Evolutionary conservation across 1,284 basidiomycete species (phyloP), one percentile per base, ranked within the genome.

Genomic region (Apiotrichum mycotoxinovorans): DNA sequence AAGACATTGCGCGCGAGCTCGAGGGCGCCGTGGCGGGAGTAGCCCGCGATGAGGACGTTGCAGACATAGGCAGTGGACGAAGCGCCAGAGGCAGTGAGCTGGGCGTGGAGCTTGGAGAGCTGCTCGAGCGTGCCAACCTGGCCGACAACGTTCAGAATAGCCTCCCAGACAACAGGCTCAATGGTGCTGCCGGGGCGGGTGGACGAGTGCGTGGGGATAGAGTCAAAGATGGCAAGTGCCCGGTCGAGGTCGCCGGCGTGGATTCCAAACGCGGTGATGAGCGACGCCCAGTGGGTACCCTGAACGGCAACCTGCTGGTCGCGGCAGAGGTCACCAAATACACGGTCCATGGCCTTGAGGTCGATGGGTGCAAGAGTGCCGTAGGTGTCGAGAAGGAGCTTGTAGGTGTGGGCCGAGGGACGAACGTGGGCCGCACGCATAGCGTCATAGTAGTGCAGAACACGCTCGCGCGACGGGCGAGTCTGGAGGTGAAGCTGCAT

Each of bases 61-160:
- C 88, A 89, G 62, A 98, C 89, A 76, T 98, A 99, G 1, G 96
- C 95, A 0, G 95, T 98, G 83, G 92, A 87, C 66, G 88, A 87
- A 10, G 94, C 83, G 33, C 85, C 84, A 2, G 82, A 80, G 0
- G 76, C 68, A 40, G 77, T 75, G 80, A 98, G 85, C 57, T 84
- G 83, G 25, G 79, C 72, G 38, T 88, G 75, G 71, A 91, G 91
- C 20, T 78, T 65, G 0, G 87, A 84, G 33, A 95, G 83, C 51
- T 96, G 83, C 66, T 94, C 91, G 52, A 87, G 81, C 14, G 87
- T 85, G 38, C 86, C 86, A 70, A 87, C 85, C 10, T 85, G 87
- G 45, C 92, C 86, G 53, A 96, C 81, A 18, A 90, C 90, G 68
- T 91, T 91, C 78, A 98, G 84, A 60, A 98, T 79, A 0, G 93